A percentile compares a stretch with the other conserved stretches of the same genome.
Conservation (phyloP, 495 filamentous ascomycete species). For the Aspergillus nanangensis region DNA sequence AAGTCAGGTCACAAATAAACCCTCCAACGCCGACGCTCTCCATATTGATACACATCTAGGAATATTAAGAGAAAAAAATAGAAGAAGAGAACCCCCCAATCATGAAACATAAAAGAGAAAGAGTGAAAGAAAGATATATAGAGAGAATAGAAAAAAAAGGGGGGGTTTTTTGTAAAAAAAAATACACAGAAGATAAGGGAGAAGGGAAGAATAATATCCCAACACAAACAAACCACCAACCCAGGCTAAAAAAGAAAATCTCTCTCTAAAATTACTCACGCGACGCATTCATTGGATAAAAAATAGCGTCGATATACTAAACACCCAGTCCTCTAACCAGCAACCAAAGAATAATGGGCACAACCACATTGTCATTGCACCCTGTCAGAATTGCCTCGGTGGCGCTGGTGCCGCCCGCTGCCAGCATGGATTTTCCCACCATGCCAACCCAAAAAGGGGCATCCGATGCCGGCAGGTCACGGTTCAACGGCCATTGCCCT, state of each 20-base stretch:
- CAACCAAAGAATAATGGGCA: conserved; percentile 91
- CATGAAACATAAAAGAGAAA: conserved; percentile 1
- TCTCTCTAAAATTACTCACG: no score
- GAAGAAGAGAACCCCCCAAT: no score
- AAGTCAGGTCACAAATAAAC: no score
- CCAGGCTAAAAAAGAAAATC: no score
- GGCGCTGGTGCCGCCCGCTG: conserved; percentile 77
- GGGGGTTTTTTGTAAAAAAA: no score
- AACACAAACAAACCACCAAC: no score
- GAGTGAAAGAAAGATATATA: neutral
- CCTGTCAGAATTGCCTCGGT: conserved; percentile 95
- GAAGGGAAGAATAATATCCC: no score
- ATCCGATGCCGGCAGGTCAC: no score
- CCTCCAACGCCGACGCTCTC: no score
- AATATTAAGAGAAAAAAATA: neutral
- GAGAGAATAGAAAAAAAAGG: conserved; percentile 1
- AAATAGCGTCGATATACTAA: conserved; percentile 31
- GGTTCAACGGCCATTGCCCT: conserved; percentile 72
- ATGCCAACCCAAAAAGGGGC: conserved; percentile 36
- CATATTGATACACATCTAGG: no score
- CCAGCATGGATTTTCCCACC: conserved; percentile 56
- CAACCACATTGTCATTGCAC: conserved; percentile 97
- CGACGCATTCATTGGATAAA: neutral
- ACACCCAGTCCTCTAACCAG: conserved; percentile 75
- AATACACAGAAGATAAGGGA: no score